Evolutionary conservation across 257 asterid genomes (phyloP).

Genomic region (Eustoma russellianum): DNA sequence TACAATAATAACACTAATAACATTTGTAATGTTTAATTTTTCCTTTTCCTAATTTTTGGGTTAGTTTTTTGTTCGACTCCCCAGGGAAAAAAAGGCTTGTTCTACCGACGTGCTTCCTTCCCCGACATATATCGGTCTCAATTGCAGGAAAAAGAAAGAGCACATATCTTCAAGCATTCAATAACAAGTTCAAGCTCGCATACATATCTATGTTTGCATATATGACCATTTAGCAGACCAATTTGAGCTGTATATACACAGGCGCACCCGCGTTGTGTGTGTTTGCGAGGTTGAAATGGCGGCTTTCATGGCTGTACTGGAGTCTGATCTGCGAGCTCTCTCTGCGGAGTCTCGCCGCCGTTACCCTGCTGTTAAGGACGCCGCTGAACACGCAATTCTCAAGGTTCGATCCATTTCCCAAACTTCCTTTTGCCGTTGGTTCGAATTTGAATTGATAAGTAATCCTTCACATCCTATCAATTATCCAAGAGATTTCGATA

Average conservation of each 20-base stretch:
- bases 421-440: neutral
- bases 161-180: too few species aligned
- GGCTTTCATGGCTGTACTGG: slow-evolving; percentile 73
- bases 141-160: too few species aligned
- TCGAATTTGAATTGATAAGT: neutral
- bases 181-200: too few species aligned
- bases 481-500: neutral
- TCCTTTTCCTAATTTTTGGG: too few species aligned
- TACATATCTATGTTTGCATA: too few species aligned
- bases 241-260: neutral
- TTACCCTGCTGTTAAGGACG: slow-evolving; percentile 90
- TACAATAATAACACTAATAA: too few species aligned
- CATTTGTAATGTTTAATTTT: too few species aligned
- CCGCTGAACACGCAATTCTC: slow-evolving; percentile 92
- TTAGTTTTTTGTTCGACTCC: too few species aligned
- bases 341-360: slow-evolving; percentile 99
- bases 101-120: too few species aligned
- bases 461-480: neutral
- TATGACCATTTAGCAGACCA: too few species aligned
- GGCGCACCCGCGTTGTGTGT: neutral
- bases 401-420: slow-evolving; percentile 36
- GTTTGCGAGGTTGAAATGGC: slow-evolving; percentile 38
- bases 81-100: too few species aligned
- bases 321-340: slow-evolving; percentile 97
- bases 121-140: too few species aligned